phyloP scores from a whole-genome alignment of 1,284 basidiomycete genomes.

The Mycosarcoma mackinlayi region DNA sequence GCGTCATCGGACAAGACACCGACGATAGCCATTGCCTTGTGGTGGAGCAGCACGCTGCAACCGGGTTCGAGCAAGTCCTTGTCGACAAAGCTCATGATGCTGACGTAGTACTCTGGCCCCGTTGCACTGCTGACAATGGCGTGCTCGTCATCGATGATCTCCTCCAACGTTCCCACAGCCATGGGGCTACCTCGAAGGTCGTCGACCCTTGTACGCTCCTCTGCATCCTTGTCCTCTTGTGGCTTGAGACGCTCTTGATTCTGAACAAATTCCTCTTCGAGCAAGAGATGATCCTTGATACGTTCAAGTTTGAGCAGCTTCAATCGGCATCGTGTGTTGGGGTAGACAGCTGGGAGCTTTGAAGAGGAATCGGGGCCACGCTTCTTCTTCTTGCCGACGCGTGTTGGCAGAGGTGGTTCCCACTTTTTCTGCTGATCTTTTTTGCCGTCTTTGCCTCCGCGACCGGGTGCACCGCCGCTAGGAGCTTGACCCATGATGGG shows the following conservation, averaged over 20 bases:
- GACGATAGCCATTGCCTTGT: slow-evolving; percentile 94
- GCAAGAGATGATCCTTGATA: slow-evolving; percentile 95
- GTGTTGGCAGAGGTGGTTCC: slow-evolving; percentile 97
- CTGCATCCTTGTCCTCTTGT: slow-evolving; percentile 93
- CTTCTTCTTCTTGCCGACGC: slow-evolving; percentile 92
- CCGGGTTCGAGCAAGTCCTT: slow-evolving; percentile 97
- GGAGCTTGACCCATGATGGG: slow-evolving; percentile 61
- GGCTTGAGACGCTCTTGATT: slow-evolving; percentile 80
- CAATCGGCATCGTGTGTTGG: slow-evolving; percentile 93
- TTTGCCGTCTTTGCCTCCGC: slow-evolving; percentile 58
- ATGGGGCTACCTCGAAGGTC: slow-evolving; percentile 94
- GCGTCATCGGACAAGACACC: slow-evolving; percentile 95
- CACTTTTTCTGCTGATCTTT: slow-evolving; percentile 86
- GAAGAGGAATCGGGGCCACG: slow-evolving; percentile 90
- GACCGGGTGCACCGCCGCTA: slow-evolving; percentile 57
- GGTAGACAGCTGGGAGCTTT: slow-evolving; percentile 92
- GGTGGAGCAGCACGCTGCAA: slow-evolving; percentile 93
- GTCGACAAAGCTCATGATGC: slow-evolving; percentile 98
- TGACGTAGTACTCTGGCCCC: slow-evolving; percentile 97
- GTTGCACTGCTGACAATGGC: slow-evolving; percentile 95
- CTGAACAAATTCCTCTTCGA: slow-evolving; percentile 97
- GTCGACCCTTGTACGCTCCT: slow-evolving; percentile 92
- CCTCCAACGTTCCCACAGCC: slow-evolving; percentile 96
- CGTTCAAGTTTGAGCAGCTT: slow-evolving; percentile 95
- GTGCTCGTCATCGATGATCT: slow-evolving; percentile 99